Conservation (phyloP, 2,329 filamentous ascomycete genomes). For the Nemania diffusa region DNA sequence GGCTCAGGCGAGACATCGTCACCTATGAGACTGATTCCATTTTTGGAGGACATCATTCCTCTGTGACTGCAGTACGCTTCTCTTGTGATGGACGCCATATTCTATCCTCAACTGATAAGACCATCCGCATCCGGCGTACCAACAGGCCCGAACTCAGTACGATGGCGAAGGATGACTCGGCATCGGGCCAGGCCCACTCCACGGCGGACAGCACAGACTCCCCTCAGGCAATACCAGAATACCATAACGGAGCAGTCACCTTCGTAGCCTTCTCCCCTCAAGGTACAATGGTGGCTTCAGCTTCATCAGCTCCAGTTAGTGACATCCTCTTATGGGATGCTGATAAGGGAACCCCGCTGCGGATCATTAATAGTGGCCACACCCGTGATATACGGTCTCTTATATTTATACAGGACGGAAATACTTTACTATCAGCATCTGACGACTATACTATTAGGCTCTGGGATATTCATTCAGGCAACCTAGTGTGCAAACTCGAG, state of each 20-base stretch:
- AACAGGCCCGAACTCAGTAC: no score
- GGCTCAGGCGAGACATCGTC: no score
- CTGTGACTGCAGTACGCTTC: constrained; percentile 3
- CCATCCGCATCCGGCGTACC: background rate
- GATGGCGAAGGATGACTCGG: no score
- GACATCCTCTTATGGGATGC: background rate
- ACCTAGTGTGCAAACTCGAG: background rate
- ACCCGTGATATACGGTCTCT: background rate
- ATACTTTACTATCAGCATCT: background rate
- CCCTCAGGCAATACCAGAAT: background rate
- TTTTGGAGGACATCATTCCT: background rate
- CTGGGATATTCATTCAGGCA: background rate
- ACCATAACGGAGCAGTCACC: background rate
- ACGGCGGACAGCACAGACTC: background rate
- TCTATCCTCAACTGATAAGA: background rate
- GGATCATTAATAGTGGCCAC: background rate
- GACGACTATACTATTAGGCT: background rate
- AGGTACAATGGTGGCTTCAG: background rate
- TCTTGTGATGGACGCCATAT: background rate
- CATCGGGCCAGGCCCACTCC: background rate
- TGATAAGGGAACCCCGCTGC: background rate
- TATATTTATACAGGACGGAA: background rate
- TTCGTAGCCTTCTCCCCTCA: background rate
- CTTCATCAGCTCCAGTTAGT: background rate
- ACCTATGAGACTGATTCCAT: background rate